A percentile compares a stretch with the other conserved stretches of the same genome.
phyloP scores from a whole-genome alignment of 2,329 filamentous ascomycete species.

The Paraconiothyrium brasiliense region DNA sequence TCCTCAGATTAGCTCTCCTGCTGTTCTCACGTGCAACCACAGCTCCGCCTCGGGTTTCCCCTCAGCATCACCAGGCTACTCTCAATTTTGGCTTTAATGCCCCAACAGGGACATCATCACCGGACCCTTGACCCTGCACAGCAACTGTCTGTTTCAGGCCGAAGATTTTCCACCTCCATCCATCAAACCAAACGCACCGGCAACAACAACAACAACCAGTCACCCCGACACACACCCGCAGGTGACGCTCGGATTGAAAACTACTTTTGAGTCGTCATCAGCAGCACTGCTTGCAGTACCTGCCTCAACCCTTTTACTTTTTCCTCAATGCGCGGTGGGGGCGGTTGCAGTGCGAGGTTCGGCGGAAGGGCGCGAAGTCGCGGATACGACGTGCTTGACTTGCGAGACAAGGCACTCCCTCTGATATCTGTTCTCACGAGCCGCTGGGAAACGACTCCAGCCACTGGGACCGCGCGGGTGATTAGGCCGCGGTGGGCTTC shows the following conservation, averaged over 20 bases:
- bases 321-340: slow-evolving; percentile 30
- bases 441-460: slow-evolving; percentile 11
- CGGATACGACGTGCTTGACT: slow-evolving; percentile 13
- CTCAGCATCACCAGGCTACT: slow-evolving; percentile 19
- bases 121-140: slow-evolving; percentile 24
- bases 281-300: slow-evolving; percentile 18
- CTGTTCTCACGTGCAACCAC: slow-evolving; percentile 31
- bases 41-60: slow-evolving; percentile 1
- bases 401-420: slow-evolving; percentile 28
- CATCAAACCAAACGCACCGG: slow-evolving; percentile 1
- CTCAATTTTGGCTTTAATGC: slow-evolving; percentile 35
- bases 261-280: slow-evolving; percentile 26
- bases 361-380: neutral
- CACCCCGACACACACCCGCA: slow-evolving; percentile 19
- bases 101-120: slow-evolving; percentile 31
- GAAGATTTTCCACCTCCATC: slow-evolving; percentile 13
- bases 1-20: slow-evolving; percentile 38
- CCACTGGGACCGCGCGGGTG: slow-evolving; percentile 19
- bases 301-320: slow-evolving; percentile 33
- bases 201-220: slow-evolving; percentile 22
- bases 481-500: slow-evolving; percentile 22
- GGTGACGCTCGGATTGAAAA: slow-evolving; percentile 37
- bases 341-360: slow-evolving; percentile 13
- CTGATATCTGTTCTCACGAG: slow-evolving; percentile 30
- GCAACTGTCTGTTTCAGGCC: slow-evolving; percentile 13